Conservation (phyloP, 75 land plant genomes). For the Picea sitchensis region DNA sequence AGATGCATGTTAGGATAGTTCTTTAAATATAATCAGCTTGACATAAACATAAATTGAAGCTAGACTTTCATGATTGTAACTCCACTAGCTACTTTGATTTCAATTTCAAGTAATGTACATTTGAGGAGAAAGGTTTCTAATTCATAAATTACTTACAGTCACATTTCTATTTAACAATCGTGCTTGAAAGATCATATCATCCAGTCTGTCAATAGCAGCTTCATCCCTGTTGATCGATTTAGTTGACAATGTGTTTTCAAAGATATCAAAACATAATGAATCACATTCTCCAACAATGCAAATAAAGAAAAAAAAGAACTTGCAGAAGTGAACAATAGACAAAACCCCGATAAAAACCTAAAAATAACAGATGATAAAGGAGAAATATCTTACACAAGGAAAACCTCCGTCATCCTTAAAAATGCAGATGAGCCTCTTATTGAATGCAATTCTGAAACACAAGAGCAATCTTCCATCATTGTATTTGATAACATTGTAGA, state of each 20-base stretch:
- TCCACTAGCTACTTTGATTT: neutral
- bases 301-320: neutral
- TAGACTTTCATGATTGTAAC: neutral
- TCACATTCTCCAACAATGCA: neutral
- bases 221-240: neutral
- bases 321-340: neutral
- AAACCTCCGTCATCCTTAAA: slow-evolving; percentile 9
- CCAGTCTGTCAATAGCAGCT: slow-evolving; percentile 1
- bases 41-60: too few relatives aligned
- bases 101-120: neutral
- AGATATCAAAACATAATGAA: neutral
- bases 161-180: neutral
- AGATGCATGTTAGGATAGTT: neutral
- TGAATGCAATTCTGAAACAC: neutral
- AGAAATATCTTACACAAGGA: slow-evolving; percentile 5
- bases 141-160: neutral
- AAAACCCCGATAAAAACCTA: neutral
- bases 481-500: slow-evolving; percentile 1
- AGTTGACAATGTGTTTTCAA: neutral
- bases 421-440: slow-evolving; percentile 3
- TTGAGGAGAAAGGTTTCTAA: neutral
- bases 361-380: neutral
- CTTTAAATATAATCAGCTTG: neutral
- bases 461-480: neutral
- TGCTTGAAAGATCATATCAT: neutral